Base-by-base conservation (phyloP, 495 filamentous ascomycete genomes). In the Elasticomyces elasticus region DNA sequence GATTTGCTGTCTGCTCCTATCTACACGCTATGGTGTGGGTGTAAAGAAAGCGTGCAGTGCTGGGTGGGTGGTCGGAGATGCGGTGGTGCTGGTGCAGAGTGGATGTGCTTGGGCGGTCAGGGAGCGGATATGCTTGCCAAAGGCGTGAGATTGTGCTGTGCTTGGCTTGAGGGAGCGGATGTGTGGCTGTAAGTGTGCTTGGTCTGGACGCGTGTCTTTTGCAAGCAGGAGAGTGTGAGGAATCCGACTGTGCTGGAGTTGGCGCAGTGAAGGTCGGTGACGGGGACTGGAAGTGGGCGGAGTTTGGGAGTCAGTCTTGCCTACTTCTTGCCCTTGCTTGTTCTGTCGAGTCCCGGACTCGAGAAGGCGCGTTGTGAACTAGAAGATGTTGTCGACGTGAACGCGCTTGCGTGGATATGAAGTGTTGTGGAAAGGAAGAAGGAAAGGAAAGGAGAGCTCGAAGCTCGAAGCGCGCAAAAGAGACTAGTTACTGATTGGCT, bases 1-100 rank as follows among this genome's bases (percentile, higher is more conserved):
- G 19, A 19, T 45, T 24, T 45, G 42, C 42, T 45, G 42, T 22
- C 20, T 45, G 42, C 11, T 27, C 24, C 42, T 45, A 45, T 27
- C 24, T 45, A 45, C 42, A 45, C 42, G 24, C 42, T 40, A 40
- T 40, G 5, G 42, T 23, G 5, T 27, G 42, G 42, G 20, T 22
- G 5, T 10, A 45, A 45, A 27, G 42, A 45, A 22, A 45, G 42
- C 42, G 42, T 45, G 42, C 42, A 22, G 42, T 45, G 19, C 42
- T 24, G 42, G 20, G 42, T 22, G 5, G 42, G 4, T 12, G 24
- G 42, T 45, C 42, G 42, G 42, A 5, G 6, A 27, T 24, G 42
- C 5, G 42, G 42, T 12, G 11, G 42, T 45, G 42, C 42, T 45
- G 42, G 19, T 23, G 20, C 24, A 23, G 42, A 45, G 24, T 22